Conservation (phyloP, 2,329 filamentous ascomycete genomes). For the Aplosporella prunicola region DNA sequence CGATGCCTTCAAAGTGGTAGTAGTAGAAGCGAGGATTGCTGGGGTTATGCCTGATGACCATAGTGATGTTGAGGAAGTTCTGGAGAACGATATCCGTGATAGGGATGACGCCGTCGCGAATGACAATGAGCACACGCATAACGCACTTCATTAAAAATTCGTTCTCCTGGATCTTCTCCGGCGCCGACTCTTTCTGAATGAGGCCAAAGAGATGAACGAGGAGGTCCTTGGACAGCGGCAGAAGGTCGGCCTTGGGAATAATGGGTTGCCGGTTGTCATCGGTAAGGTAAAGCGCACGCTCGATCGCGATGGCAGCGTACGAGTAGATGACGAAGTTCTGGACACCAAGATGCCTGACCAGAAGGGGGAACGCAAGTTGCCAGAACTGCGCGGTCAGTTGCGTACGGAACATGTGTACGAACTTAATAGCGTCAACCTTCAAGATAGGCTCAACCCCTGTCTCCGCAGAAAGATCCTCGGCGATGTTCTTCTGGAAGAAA, state of each 20-base stretch:
- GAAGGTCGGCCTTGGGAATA: slow-evolving; percentile 70
- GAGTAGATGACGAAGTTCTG: slow-evolving; percentile 95
- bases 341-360: slow-evolving; percentile 85
- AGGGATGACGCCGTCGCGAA: slow-evolving; percentile 68
- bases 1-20: slow-evolving; percentile 92
- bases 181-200: slow-evolving; percentile 73
- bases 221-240: slow-evolving; percentile 74
- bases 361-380: slow-evolving; percentile 76
- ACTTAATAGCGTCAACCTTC: slow-evolving; percentile 97
- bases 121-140: slow-evolving; percentile 92
- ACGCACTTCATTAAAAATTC: slow-evolving; percentile 98
- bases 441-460: slow-evolving; percentile 72
- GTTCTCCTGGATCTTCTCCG: slow-evolving; percentile 95
- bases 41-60: slow-evolving; percentile 85
- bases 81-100: slow-evolving; percentile 70
- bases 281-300: slow-evolving; percentile 77
- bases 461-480: slow-evolving; percentile 70
- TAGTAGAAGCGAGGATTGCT: slow-evolving; percentile 98
- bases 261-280: slow-evolving; percentile 67
- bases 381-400: slow-evolving; percentile 88
- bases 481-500: slow-evolving; percentile 90
- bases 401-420: slow-evolving; percentile 91
- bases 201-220: slow-evolving; percentile 83
- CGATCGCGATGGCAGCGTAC: slow-evolving; percentile 93
- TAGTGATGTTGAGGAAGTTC: slow-evolving; percentile 81